phyloP scores from a whole-genome alignment of 106 monocot genomes.

The Agapanthus africanus region DNA sequence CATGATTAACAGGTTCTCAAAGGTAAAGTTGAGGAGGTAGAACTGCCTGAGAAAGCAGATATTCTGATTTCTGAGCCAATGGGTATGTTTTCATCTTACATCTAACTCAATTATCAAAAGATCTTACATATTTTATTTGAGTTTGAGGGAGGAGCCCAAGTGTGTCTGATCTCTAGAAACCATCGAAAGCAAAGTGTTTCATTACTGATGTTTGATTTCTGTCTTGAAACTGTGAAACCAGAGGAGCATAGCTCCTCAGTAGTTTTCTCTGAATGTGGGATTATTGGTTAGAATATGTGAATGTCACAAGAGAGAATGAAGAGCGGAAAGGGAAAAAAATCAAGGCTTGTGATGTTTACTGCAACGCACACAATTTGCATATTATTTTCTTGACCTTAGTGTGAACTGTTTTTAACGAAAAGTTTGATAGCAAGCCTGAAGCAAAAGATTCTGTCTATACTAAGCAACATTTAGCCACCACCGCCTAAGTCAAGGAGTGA shows the following conservation, averaged over 20 bases:
- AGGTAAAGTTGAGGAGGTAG: conserved; percentile 94
- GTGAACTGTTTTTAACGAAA: not conserved
- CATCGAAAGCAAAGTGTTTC: not conserved
- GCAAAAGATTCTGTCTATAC: not conserved
- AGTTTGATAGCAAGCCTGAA: not conserved
- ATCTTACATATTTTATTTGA: not conserved
- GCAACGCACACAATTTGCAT: not conserved
- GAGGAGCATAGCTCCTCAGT: too few relatives aligned
- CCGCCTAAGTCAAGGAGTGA: not conserved
- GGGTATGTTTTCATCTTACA: conserved; percentile 43
- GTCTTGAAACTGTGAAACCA: too few relatives aligned
- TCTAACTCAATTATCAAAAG: not conserved
- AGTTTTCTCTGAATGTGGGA: too few relatives aligned
- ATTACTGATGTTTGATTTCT: not conserved
- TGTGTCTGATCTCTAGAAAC: not conserved
- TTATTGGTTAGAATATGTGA: too few relatives aligned
- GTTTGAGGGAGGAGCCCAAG: not conserved
- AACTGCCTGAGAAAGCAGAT: conserved; percentile 94
- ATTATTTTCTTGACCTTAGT: not conserved
- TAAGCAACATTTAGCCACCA: not conserved
- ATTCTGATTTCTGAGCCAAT: conserved; percentile 99
- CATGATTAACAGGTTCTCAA: conserved; percentile 56
- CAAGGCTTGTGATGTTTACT: not conserved
- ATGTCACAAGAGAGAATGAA: too few relatives aligned
- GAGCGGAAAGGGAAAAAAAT: too few relatives aligned